Evolutionary conservation across 2,329 filamentous ascomycete species (phyloP).

Genomic region (Eutypella sp.): DNA sequence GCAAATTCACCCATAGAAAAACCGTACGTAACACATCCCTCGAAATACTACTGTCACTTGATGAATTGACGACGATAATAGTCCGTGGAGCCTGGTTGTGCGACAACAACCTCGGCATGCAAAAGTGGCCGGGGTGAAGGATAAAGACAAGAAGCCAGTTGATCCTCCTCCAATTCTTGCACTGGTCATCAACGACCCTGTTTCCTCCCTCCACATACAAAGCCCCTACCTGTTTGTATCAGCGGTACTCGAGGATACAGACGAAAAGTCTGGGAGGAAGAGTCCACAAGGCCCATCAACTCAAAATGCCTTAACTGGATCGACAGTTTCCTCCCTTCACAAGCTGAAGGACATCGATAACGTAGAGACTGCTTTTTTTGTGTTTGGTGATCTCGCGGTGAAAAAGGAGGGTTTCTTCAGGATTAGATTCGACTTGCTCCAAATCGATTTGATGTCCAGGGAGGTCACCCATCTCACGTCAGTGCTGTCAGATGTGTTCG

Average conservation of each 20-base stretch:
- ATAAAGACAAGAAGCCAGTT: constrained; percentile 72
- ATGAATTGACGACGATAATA: neutral
- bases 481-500: constrained; percentile 53
- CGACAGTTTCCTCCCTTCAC: constrained; percentile 75
- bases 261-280: constrained; percentile 36
- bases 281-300: constrained; percentile 31
- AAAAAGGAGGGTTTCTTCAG: constrained; percentile 67
- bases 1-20: neutral
- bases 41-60: neutral
- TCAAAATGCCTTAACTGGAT: constrained; percentile 59
- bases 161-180: constrained; percentile 77
- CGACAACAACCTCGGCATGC: constrained; percentile 7
- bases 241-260: constrained; percentile 31
- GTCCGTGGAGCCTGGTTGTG: neutral
- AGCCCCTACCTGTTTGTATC: constrained; percentile 28
- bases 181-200: constrained; percentile 44
- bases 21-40: neutral
- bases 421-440: constrained; percentile 73
- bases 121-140: constrained; percentile 6
- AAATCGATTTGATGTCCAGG: constrained; percentile 42
- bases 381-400: constrained; percentile 85
- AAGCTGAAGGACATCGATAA: constrained; percentile 75
- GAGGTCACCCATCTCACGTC: constrained; percentile 23
- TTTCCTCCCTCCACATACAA: constrained; percentile 34
- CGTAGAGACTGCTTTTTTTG: constrained; percentile 77